Evolutionary conservation across 2,329 filamentous ascomycete genomes (phyloP), one percentile per base, ranked within the genome.

Genomic region (Aureobasidium sp.): DNA sequence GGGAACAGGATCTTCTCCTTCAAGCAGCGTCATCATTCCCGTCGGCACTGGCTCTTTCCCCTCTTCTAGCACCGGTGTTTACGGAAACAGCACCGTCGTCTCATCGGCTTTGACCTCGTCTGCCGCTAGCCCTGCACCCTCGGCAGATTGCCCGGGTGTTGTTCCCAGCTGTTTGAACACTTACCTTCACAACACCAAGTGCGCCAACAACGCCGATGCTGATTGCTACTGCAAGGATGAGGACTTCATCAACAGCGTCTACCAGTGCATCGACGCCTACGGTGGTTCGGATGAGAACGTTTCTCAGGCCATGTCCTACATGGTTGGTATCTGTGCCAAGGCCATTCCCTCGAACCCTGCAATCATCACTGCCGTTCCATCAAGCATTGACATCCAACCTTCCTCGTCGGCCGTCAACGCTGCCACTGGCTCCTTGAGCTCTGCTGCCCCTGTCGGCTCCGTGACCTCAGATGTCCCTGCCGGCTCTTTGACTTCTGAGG

Each of bases 91-190:
- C 60, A 58, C 61, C 37, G 37, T 42, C 27, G 37, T 34, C 48
- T 49, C 59, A 27, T 55, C 59, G 37, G 49, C 61, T 15, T 44
- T 31, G 14, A 60, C 45, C 27, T 37, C 62, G 17, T 49, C 44
- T 36, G 53, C 29, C 12, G 39, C 12, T 39, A 55, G 52, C 58
- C 41, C 60, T 48, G 37, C 27, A 20, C 62, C 57, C 8, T 57
- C 64, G 39, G 63, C 70, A 42, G 56, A 69, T 63, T 84, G 85
- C 77, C 91, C 91, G 63, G 77, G 80, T 29, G 83, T 92, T 52
- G 87, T 97, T 55, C 92, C 93, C 66, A 85, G 85, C 72, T 97
- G 93, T 81, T 79, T 97, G 77, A 94, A 93, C 84, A 95, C 91
- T 70, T 97, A 91, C 90, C 77, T 96, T 70, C 83, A 84, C 73